phyloP scores from a whole-genome alignment of 2,329 filamentous ascomycete genomes.

The Tolypocladium ovalisporum region DNA sequence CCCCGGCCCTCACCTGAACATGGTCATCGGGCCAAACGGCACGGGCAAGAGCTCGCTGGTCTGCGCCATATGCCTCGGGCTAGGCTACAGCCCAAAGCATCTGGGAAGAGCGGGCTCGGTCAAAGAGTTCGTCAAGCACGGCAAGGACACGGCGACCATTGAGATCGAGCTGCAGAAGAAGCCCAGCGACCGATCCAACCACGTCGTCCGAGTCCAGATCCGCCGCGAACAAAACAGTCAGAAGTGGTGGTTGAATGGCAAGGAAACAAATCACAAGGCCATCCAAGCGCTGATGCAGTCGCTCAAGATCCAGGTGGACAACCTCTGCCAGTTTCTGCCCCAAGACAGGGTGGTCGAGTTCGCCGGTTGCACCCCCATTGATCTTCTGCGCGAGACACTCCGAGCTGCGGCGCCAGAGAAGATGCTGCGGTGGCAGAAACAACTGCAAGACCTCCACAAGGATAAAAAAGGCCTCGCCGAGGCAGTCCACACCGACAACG shows the following conservation, averaged over 20 bases:
- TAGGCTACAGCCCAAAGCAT: slow-evolving; percentile 74
- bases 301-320: slow-evolving; percentile 91
- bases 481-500: slow-evolving; percentile 46
- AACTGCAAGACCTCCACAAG: slow-evolving; percentile 60
- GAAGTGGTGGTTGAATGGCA: slow-evolving; percentile 68
- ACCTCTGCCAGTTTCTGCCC: slow-evolving; percentile 91
- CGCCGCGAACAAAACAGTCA: slow-evolving; percentile 71
- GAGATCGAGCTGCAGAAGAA: slow-evolving; percentile 80
- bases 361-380: slow-evolving; percentile 68
- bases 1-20: slow-evolving; percentile 86
- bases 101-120: slow-evolving; percentile 78
- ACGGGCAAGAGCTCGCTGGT: slow-evolving; percentile 97
- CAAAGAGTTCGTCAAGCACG: slow-evolving; percentile 90
- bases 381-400: slow-evolving; percentile 76
- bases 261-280: slow-evolving; percentile 46
- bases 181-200: slow-evolving; percentile 50
- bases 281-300: slow-evolving; percentile 57
- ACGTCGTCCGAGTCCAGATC: slow-evolving; percentile 65
- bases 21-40: slow-evolving; percentile 98
- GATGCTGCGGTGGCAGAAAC: slow-evolving; percentile 68
- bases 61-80: slow-evolving; percentile 86
- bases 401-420: slow-evolving; percentile 75
- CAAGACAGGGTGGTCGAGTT: slow-evolving; percentile 96
- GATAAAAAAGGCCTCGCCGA: slow-evolving; percentile 53
- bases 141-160: slow-evolving; percentile 63